Percentiles rank a stretch among this genome's conserved stretches.
Evolutionary conservation across 1,284 basidiomycete species (phyloP).

Genomic region (Puccinia coronata): DNA sequence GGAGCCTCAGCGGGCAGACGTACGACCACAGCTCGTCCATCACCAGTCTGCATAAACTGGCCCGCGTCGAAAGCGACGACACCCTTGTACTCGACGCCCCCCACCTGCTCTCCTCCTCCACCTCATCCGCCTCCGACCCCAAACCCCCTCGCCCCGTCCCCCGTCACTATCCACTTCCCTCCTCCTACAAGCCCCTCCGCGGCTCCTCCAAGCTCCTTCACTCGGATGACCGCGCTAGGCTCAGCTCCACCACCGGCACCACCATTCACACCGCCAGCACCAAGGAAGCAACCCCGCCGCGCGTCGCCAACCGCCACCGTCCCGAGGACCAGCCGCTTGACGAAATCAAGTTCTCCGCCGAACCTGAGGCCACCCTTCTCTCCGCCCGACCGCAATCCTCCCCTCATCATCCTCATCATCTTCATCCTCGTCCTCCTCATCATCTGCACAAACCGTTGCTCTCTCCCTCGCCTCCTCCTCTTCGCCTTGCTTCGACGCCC

Average conservation of each 20-base stretch:
- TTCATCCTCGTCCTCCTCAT: neutral
- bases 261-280: no score
- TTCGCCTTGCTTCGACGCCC: neutral
- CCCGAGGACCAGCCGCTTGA: no score
- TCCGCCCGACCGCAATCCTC: neutral
- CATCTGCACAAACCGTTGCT: no score
- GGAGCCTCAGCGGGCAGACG: conserved; percentile 20
- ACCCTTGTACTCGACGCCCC: neutral
- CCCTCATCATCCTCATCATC: neutral
- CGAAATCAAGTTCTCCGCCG: no score
- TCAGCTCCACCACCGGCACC: no score
- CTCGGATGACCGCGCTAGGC: no score
- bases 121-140: neutral
- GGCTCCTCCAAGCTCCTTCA: no score
- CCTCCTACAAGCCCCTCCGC: neutral
- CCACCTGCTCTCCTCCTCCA: neutral
- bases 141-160: no score
- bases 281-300: no score
- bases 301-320: no score
- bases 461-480: neutral
- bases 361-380: neutral
- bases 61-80: neutral
- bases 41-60: conserved; percentile 4
- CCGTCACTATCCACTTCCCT: neutral
- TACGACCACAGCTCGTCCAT: conserved; percentile 22